phyloP scores from a whole-genome alignment of 2,329 filamentous ascomycete species.

The Amylocarpus encephaloides region DNA sequence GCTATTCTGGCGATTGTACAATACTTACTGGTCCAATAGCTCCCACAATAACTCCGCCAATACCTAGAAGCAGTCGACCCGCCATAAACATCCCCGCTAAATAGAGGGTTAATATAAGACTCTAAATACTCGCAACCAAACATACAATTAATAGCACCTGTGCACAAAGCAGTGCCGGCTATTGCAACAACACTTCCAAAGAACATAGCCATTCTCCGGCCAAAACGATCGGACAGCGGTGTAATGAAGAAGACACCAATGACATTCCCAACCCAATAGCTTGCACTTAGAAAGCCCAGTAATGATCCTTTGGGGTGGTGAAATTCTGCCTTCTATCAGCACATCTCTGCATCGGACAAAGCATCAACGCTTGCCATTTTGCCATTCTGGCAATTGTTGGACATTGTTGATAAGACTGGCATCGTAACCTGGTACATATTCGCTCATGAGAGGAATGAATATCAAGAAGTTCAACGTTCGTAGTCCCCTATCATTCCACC shows the following conservation, averaged over 20 bases:
- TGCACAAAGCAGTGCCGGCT: conserved; percentile 37
- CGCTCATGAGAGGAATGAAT: conserved; percentile 19
- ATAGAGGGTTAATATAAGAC: no score
- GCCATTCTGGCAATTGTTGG: conserved; percentile 15
- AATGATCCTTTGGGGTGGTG: neutral
- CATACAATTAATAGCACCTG: conserved; percentile 35
- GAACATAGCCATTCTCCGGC: conserved; percentile 12
- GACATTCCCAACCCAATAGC: conserved; percentile 18
- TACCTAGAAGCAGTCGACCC: conserved; percentile 35
- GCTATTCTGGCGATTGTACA: neutral
- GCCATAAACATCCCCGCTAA: conserved; percentile 36
- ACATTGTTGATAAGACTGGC: conserved; percentile 17
- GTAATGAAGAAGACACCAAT: conserved; percentile 18
- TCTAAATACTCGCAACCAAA: no score
- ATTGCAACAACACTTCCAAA: conserved; percentile 33
- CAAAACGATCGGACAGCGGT: conserved; percentile 17
- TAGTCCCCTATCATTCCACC: conserved; percentile 16
- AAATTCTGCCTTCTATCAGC: conserved; percentile 8
- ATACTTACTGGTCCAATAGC: conserved; percentile 20
- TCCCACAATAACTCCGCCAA: conserved; percentile 24
- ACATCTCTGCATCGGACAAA: neutral
- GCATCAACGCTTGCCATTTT: conserved; percentile 5
- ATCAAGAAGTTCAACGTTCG: conserved; percentile 14
- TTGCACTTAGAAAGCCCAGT: conserved; percentile 14
- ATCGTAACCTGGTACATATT: conserved; percentile 19